A percentile compares a stretch with the other conserved stretches of the same genome.
phyloP scores from a whole-genome alignment of 1,284 basidiomycete genomes.

The Sanghuangporus baumii region DNA sequence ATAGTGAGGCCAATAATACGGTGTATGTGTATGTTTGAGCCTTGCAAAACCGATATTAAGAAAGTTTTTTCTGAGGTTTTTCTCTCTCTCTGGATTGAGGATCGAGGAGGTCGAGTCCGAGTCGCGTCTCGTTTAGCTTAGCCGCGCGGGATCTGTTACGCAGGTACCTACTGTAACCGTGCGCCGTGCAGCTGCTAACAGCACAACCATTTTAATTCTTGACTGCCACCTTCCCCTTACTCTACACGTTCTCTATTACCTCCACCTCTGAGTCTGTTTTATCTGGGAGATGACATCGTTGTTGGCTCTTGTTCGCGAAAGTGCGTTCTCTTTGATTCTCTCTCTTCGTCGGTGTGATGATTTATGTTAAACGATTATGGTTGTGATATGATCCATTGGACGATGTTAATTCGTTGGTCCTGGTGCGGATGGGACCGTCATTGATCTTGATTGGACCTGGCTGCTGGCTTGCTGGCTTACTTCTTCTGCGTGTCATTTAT shows the following conservation, averaged over 20 bases:
- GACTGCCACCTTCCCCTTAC: too few relatives aligned
- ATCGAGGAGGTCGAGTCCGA: too few relatives aligned
- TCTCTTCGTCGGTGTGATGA: background rate
- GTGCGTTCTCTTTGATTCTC: background rate
- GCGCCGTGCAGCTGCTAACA: too few relatives aligned
- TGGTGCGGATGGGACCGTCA: background rate
- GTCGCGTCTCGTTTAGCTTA: background rate
- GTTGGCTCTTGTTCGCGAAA: conserved; percentile 6
- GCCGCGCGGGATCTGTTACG: background rate
- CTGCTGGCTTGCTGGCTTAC: background rate
- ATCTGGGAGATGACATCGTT: conserved; percentile 7
- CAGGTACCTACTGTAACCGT: too few relatives aligned
- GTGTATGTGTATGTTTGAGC: too few relatives aligned
- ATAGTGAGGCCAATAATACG: too few relatives aligned
- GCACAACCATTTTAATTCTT: too few relatives aligned
- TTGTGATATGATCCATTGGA: background rate
- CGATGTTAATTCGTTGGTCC: background rate
- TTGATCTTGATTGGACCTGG: background rate
- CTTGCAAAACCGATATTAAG: too few relatives aligned
- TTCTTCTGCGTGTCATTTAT: background rate
- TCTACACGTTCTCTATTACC: too few relatives aligned
- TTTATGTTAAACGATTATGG: background rate
- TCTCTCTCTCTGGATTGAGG: too few relatives aligned
- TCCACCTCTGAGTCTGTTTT: too few relatives aligned
- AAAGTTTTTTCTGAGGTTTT: too few relatives aligned